Conservation (phyloP, 306 rosid species). For the Gillenia trifoliata region DNA sequence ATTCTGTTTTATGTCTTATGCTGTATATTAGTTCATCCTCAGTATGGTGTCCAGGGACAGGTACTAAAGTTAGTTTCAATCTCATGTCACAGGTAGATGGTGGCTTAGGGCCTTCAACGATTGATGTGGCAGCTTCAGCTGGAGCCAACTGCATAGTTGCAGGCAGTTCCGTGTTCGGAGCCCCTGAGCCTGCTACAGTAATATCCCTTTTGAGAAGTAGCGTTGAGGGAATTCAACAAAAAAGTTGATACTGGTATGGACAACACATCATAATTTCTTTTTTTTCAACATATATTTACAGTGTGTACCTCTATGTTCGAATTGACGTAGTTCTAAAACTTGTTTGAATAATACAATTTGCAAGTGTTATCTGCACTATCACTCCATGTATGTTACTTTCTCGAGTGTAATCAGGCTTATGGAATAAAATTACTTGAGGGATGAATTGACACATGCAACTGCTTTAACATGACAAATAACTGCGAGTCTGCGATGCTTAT, state of each 20-base stretch:
- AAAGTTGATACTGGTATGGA: constrained; percentile 28
- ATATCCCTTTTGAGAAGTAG: constrained; percentile 64
- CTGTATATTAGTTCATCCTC: not conserved
- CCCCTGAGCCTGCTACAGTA: constrained; percentile 72
- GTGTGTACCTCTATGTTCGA: not conserved
- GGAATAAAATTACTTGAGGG: not conserved
- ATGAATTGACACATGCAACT: not conserved
- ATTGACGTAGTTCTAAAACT: not conserved
- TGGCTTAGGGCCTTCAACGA: constrained; percentile 94
- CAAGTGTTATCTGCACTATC: not conserved
- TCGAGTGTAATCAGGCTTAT: not conserved
- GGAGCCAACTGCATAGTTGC: constrained; percentile 97
- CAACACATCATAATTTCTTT: not conserved
- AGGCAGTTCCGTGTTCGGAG: constrained; percentile 96
- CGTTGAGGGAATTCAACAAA: constrained; percentile 56
- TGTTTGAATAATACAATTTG: not conserved
- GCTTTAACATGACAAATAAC: not conserved
- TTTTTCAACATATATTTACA: not conserved
- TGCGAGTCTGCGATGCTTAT: not conserved
- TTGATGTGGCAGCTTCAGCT: constrained; percentile 65
- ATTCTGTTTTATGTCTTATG: constrained; percentile 9
- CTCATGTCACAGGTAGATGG: constrained; percentile 80
- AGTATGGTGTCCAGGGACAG: not conserved
- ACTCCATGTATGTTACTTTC: not conserved
- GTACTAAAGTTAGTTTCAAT: not conserved